Evolutionary conservation across 768 basidiomycete species (phyloP).

Genomic region (Mrakia frigida): DNA sequence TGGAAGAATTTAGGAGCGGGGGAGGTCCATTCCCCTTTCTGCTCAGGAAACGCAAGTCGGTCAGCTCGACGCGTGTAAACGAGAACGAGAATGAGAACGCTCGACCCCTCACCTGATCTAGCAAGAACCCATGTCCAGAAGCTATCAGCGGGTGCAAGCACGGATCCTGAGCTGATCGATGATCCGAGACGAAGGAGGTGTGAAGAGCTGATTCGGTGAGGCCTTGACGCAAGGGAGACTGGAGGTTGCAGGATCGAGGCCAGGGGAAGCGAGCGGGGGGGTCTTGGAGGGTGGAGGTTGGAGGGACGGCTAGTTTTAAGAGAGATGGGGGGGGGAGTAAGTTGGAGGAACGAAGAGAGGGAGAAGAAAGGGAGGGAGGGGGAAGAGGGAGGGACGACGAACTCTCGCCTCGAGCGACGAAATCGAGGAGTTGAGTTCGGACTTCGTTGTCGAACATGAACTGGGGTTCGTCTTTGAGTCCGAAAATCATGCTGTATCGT

Average conservation of each 20-base stretch:
- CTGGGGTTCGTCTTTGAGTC: conserved; percentile 32
- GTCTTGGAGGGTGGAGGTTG: neutral
- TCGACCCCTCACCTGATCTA: too few species aligned
- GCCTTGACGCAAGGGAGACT: conserved; percentile 37
- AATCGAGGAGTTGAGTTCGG: neutral
- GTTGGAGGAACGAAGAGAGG: too few species aligned
- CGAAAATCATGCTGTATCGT: conserved; percentile 14
- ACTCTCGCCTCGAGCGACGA: neutral
- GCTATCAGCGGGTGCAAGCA: conserved; percentile 25
- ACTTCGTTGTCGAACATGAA: conserved; percentile 24
- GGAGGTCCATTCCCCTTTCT: conserved; percentile 27
- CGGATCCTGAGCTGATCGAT: conserved; percentile 19
- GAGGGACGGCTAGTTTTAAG: neutral
- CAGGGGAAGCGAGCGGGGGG: conserved; percentile 17
- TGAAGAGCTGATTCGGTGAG: conserved; percentile 2
- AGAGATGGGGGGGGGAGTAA: too few species aligned
- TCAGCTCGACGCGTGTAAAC: too few species aligned
- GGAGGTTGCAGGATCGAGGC: conserved; percentile 38
- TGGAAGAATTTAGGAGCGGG: conserved; percentile 17
- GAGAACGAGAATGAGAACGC: too few species aligned
- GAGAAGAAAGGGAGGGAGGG: neutral
- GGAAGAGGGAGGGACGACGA: neutral
- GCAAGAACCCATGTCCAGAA: conserved; percentile 21
- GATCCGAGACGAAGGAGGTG: conserved; percentile 22
- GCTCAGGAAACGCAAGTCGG: too few species aligned